Evolutionary conservation across 2,329 filamentous ascomycete genomes (phyloP).

Genomic region (Teratosphaeriaceae sp.): DNA sequence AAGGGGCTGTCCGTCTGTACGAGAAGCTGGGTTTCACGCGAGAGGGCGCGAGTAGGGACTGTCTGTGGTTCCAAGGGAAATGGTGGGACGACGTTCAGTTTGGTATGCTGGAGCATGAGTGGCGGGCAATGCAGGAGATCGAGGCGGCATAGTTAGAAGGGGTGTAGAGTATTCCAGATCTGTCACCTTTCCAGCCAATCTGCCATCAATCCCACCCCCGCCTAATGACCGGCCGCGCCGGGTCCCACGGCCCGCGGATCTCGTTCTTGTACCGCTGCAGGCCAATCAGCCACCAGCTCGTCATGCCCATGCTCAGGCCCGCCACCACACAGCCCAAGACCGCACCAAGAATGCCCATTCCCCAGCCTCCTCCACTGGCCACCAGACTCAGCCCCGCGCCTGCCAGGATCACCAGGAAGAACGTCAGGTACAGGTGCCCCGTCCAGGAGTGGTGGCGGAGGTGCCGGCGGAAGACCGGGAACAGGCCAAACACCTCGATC

Average conservation of each 20-base stretch:
- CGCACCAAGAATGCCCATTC: slow-evolving; percentile 61
- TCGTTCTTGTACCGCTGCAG: slow-evolving; percentile 99
- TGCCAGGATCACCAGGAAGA: slow-evolving; percentile 69
- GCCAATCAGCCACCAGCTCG: slow-evolving; percentile 96
- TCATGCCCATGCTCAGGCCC: slow-evolving; percentile 78
- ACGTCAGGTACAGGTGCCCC: slow-evolving; percentile 71
- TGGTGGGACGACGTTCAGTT: slow-evolving; percentile 31
- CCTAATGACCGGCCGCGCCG: slow-evolving; percentile 73
- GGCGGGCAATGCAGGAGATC: slow-evolving; percentile 22
- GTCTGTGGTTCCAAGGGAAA: slow-evolving; percentile 36
- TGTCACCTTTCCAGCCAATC: too few relatives aligned
- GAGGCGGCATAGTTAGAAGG: too few relatives aligned
- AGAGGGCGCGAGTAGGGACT: slow-evolving; percentile 40
- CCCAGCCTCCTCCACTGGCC: slow-evolving; percentile 47
- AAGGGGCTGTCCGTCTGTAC: slow-evolving; percentile 39
- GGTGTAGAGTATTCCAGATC: too few relatives aligned
- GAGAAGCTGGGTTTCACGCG: slow-evolving; percentile 40
- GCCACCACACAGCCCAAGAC: slow-evolving; percentile 68
- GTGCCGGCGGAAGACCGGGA: slow-evolving; percentile 93
- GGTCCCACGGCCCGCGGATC: slow-evolving; percentile 96
- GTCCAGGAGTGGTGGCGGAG: slow-evolving; percentile 74
- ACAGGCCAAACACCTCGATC: slow-evolving; percentile 94
- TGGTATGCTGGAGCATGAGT: slow-evolving; percentile 37
- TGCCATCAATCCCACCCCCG: slow-evolving; percentile 6
- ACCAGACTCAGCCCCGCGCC: slow-evolving; percentile 67